Conservation (phyloP, 1,284 basidiomycete genomes). For the Hypsizygus ulmarius region DNA sequence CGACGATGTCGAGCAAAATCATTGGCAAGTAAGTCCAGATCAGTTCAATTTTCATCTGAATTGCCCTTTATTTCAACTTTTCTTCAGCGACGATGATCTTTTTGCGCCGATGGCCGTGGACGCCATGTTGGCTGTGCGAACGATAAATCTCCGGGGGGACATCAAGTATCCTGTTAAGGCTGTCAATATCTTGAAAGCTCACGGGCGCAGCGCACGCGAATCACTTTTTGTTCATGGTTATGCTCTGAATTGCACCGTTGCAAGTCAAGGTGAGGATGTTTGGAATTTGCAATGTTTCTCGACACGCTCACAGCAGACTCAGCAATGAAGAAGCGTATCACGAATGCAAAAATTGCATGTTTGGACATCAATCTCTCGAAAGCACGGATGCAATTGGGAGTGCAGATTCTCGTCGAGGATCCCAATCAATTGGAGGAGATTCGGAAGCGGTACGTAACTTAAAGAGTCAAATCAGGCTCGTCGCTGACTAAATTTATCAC, state of each 20-base stretch:
- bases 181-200: slow-evolving; percentile 98
- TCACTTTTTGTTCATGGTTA: slow-evolving; percentile 96
- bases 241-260: slow-evolving; percentile 98
- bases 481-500: neutral
- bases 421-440: slow-evolving; percentile 97
- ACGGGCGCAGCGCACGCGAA: slow-evolving; percentile 94
- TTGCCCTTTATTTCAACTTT: slow-evolving; percentile 2
- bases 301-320: slow-evolving; percentile 1
- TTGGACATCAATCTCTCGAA: slow-evolving; percentile 99
- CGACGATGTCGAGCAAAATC: slow-evolving; percentile 99
- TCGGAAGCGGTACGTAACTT: slow-evolving; percentile 66
- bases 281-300: neutral
- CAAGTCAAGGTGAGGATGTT: slow-evolving; percentile 80
- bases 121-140: slow-evolving; percentile 97
- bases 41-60: neutral
- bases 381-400: slow-evolving; percentile 95
- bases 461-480: neutral
- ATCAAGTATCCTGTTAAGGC: slow-evolving; percentile 99
- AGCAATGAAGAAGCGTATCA: slow-evolving; percentile 98
- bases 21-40: slow-evolving; percentile 79
- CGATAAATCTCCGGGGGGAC: slow-evolving; percentile 92
- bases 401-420: slow-evolving; percentile 97
- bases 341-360: slow-evolving; percentile 95
- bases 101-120: slow-evolving; percentile 99
- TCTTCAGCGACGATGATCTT: slow-evolving; percentile 88